Evolutionary conservation across 129 eudicot genomes (phyloP).

Genomic region (Artemisia argyi): DNA sequence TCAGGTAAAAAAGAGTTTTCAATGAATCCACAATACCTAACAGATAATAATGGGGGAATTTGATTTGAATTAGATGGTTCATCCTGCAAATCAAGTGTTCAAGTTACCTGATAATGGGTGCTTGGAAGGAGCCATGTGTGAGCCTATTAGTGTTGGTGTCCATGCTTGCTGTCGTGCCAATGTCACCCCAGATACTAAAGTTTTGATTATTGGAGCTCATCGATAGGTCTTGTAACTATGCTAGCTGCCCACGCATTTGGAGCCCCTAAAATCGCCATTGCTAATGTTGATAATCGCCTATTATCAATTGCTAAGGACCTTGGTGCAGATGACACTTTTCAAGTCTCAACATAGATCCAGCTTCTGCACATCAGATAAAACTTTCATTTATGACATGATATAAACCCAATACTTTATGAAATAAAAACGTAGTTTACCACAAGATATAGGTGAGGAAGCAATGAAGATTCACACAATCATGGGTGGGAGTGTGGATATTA

Average conservation of each 20-base stretch:
- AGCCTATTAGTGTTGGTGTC: conserved; percentile 52
- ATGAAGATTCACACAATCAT: conserved; percentile 32
- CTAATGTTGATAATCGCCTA: conserved; percentile 40
- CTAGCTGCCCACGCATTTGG: conserved; percentile 56
- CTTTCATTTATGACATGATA: background rate
- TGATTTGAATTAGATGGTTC: conserved; percentile 39
- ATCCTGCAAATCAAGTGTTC: conserved; percentile 50
- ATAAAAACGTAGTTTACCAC: background rate
- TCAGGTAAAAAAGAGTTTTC: conserved; percentile 26
- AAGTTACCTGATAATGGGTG: conserved; percentile 53
- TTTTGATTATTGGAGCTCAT: conserved; percentile 55
- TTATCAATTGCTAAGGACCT: conserved; percentile 48
- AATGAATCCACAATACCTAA: background rate
- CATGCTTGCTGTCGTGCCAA: conserved; percentile 55
- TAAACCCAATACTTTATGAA: background rate
- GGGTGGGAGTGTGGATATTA: conserved; percentile 39
- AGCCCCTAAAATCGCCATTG: conserved; percentile 42
- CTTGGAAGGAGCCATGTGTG: conserved; percentile 67
- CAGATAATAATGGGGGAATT: background rate
- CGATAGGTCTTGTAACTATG: conserved; percentile 56
- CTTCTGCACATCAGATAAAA: conserved; percentile 17
- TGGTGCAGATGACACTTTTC: conserved; percentile 43
- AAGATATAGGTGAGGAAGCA: conserved; percentile 41
- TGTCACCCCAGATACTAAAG: conserved; percentile 36
- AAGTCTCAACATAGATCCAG: conserved; percentile 39